These are phyloP conservation scores for Malassezia caprae DNA, from an alignment of 1,284 basidiomycete species.

Conservation along the genomic window DNA sequence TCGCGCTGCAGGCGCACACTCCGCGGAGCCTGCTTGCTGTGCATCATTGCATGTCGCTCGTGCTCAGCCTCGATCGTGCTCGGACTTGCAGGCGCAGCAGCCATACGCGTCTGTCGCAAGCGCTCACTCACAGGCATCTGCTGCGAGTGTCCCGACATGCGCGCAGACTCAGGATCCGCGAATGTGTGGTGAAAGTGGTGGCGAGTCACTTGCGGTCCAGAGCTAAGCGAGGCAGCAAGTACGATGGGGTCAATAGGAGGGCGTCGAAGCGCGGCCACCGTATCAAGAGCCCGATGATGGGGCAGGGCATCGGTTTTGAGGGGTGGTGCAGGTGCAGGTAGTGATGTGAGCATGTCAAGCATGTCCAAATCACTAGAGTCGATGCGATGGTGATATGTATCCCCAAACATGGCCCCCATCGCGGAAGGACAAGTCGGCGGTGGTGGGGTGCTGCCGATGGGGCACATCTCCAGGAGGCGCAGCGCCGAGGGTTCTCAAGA, in stretches of 20 bases:
- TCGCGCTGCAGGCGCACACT: slow-evolving; percentile 22
- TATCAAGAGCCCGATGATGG: slow-evolving; percentile 24
- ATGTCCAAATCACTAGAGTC: slow-evolving; percentile 17
- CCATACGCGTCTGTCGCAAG: slow-evolving; percentile 10
- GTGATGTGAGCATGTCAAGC: slow-evolving; percentile 28
- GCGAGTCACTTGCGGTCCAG: slow-evolving; percentile 39
- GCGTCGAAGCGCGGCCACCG: slow-evolving; percentile 36
- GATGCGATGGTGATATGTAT: slow-evolving; percentile 1
- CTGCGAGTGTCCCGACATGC: slow-evolving; percentile 18
- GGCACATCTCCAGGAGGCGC: background rate
- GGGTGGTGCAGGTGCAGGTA: slow-evolving; percentile 16
- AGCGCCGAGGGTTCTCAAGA: background rate
- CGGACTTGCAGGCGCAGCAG: background rate
- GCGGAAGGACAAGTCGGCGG: background rate
- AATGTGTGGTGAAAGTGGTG: slow-evolving; percentile 44
- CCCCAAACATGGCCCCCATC: slow-evolving; percentile 2
- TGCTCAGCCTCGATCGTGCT: slow-evolving; percentile 1
- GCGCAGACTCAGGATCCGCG: slow-evolving; percentile 5
- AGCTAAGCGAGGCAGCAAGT: slow-evolving; percentile 35
- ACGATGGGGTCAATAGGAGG: slow-evolving; percentile 44
- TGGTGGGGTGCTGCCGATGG: background rate
- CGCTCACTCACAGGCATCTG: slow-evolving; percentile 27
- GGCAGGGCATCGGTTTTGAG: background rate
- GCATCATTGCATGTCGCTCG: background rate
- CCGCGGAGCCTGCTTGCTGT: slow-evolving; percentile 22